A percentile compares a stretch with the other conserved stretches of the same genome.
These are phyloP conservation scores for Stramenopiles sp. DNA, from an alignment of 352 stramenopile species.

Conservation along the genomic window DNA sequence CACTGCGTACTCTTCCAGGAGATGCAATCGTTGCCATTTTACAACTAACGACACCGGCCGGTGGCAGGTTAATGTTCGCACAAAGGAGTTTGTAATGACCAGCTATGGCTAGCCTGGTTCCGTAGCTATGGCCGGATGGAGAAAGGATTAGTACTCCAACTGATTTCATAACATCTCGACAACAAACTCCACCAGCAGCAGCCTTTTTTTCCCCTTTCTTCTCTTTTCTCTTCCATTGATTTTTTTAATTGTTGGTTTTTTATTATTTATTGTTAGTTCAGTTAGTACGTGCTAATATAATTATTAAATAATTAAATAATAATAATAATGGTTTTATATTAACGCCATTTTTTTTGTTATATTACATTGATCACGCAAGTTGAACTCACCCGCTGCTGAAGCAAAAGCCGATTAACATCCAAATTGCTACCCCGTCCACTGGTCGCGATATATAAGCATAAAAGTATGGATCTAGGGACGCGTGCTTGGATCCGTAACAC, in stretches of 20 bases:
- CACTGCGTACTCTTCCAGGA: no score
- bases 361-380: not conserved
- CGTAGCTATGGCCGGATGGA: no score
- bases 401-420: not conserved
- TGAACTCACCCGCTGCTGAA: not conserved
- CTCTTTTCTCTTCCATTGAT: not conserved
- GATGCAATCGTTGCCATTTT: no score
- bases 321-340: not conserved
- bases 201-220: no score
- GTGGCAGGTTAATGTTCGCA: no score
- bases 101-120: no score
- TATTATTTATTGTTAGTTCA: not conserved
- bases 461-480: conserved; percentile 7
- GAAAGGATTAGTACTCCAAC: no score
- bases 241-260: not conserved
- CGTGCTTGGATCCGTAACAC: not conserved
- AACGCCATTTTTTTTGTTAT: not conserved
- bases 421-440: not conserved
- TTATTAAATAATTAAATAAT: not conserved
- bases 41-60: no score
- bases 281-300: not conserved
- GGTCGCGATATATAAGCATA: not conserved
- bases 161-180: no score
- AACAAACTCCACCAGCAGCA: no score
- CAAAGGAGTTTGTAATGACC: no score